These are phyloP conservation scores for Rugosomyces carneus DNA, from an alignment of 1,284 basidiomycete species.

Conservation along the genomic window DNA sequence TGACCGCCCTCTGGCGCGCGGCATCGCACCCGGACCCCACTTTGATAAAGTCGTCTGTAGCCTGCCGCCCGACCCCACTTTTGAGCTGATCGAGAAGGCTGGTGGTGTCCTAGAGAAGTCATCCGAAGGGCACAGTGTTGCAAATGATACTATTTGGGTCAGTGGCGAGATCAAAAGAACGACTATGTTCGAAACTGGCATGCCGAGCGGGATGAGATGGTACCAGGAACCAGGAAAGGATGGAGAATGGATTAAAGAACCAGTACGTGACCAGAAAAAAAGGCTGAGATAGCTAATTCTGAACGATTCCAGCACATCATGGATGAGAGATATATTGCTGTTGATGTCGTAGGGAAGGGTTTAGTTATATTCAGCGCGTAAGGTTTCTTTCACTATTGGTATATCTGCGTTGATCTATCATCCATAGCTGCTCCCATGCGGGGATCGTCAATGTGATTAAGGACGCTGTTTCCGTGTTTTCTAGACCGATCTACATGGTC, in stretches of 20 bases:
- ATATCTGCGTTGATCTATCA: background rate
- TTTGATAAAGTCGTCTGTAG: slow-evolving; percentile 52
- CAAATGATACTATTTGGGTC: slow-evolving; percentile 57
- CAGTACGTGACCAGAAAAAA: slow-evolving; percentile 32
- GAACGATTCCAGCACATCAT: slow-evolving; percentile 50
- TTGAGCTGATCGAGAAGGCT: slow-evolving; percentile 51
- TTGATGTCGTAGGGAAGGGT: slow-evolving; percentile 76
- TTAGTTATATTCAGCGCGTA: slow-evolving; percentile 78
- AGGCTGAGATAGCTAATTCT: background rate
- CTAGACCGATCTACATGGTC: slow-evolving; percentile 72
- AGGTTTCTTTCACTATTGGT: slow-evolving; percentile 19
- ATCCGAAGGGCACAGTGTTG: slow-evolving; percentile 55
- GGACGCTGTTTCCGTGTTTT: slow-evolving; percentile 55
- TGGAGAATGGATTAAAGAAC: slow-evolving; percentile 57
- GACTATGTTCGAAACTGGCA: slow-evolving; percentile 60
- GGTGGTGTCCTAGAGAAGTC: slow-evolving; percentile 56
- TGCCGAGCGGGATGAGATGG: slow-evolving; percentile 67
- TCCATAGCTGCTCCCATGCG: slow-evolving; percentile 68
- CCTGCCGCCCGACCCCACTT: slow-evolving; percentile 64
- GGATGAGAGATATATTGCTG: slow-evolving; percentile 75
- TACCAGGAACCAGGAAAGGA: slow-evolving; percentile 30
- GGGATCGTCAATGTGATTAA: slow-evolving; percentile 79
- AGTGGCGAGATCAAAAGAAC: slow-evolving; percentile 76
- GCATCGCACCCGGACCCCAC: slow-evolving; percentile 59
- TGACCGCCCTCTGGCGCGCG: slow-evolving; percentile 64